phyloP scores from a whole-genome alignment of 805 yeast species.

The Candida insectalens region DNA sequence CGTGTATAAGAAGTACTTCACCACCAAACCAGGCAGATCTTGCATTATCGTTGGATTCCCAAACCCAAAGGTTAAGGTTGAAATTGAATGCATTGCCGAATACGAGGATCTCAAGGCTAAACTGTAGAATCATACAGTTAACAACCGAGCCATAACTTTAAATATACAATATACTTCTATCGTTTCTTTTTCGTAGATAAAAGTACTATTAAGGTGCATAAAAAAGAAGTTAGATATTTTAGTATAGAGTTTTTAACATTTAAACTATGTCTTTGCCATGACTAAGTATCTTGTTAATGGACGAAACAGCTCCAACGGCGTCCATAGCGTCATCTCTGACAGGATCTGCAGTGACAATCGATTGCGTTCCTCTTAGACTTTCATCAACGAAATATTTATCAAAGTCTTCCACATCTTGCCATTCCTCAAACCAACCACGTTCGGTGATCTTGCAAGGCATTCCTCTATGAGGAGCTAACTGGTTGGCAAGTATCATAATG shows the following conservation, averaged over 20 bases:
- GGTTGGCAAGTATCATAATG: conserved; percentile 43
- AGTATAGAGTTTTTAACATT: too few relatives aligned
- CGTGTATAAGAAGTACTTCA: conserved; percentile 36
- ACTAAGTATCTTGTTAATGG: too few relatives aligned
- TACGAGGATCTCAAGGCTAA: conserved; percentile 15
- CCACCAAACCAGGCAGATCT: conserved; percentile 42
- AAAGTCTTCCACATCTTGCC: conserved; percentile 56
- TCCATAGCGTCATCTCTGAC: neutral
- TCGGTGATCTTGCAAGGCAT: conserved; percentile 34
- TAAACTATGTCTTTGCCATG: too few relatives aligned
- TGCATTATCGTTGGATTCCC: conserved; percentile 44
- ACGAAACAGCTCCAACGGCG: neutral
- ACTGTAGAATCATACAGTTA: conserved; percentile 12
- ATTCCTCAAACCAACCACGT: conserved; percentile 54
- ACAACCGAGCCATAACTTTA: conserved; percentile 8
- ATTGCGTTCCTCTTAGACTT: neutral
- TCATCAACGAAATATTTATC: conserved; percentile 28
- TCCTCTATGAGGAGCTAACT: conserved; percentile 40
- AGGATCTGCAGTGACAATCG: neutral
- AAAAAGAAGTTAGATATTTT: too few relatives aligned
- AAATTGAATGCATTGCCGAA: conserved; percentile 39
- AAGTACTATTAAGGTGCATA: too few relatives aligned
- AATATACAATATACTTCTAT: too few relatives aligned
- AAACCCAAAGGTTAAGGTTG: conserved; percentile 38
- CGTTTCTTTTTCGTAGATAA: too few relatives aligned